Conservation (phyloP, 768 basidiomycete species). For the Russula emetica region DNA sequence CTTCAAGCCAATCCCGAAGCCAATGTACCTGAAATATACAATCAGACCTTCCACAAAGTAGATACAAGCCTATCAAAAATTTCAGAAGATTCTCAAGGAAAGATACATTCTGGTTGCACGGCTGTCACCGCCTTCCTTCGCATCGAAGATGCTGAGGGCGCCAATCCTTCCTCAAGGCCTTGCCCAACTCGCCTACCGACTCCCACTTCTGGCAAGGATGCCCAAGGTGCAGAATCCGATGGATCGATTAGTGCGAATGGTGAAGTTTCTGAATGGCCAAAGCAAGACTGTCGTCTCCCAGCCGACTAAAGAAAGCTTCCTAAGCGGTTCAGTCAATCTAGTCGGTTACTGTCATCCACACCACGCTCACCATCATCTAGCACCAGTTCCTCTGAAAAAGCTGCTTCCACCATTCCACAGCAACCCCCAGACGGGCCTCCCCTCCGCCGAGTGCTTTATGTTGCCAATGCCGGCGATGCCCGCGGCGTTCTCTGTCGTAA, state of each 20-base stretch:
- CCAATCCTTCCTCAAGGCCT: slow-evolving; percentile 55
- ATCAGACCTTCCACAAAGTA: slow-evolving; percentile 91
- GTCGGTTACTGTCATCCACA: slow-evolving; percentile 18
- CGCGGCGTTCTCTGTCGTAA: slow-evolving; percentile 87
- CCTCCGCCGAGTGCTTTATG: slow-evolving; percentile 78
- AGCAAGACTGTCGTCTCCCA: slow-evolving; percentile 19
- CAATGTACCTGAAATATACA: slow-evolving; percentile 82
- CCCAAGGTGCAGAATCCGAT: slow-evolving; percentile 1
- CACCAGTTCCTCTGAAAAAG: slow-evolving; percentile 12
- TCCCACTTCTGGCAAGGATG: slow-evolving; percentile 7
- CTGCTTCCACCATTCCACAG: slow-evolving; percentile 24
- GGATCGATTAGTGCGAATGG: slow-evolving; percentile 14
- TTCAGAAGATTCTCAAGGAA: slow-evolving; percentile 82
- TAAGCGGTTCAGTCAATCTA: slow-evolving; percentile 26
- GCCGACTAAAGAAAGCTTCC: slow-evolving; percentile 19
- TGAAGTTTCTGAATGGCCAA: slow-evolving; percentile 15
- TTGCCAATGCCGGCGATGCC: slow-evolving; percentile 96
- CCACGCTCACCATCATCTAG: slow-evolving; percentile 25
- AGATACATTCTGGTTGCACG: slow-evolving; percentile 95
- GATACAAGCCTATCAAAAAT: slow-evolving; percentile 79
- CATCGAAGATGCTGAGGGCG: slow-evolving; percentile 71
- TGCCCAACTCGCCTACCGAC: slow-evolving; percentile 5
- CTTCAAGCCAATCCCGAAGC: slow-evolving; percentile 54
- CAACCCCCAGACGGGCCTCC: slow-evolving; percentile 30
- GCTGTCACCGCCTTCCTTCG: slow-evolving; percentile 95